Percentiles rank a stretch among this genome's conserved stretches.
Evolutionary conservation across 2,329 filamentous ascomycete genomes (phyloP).

Genomic region (Colletotrichum camelliae): DNA sequence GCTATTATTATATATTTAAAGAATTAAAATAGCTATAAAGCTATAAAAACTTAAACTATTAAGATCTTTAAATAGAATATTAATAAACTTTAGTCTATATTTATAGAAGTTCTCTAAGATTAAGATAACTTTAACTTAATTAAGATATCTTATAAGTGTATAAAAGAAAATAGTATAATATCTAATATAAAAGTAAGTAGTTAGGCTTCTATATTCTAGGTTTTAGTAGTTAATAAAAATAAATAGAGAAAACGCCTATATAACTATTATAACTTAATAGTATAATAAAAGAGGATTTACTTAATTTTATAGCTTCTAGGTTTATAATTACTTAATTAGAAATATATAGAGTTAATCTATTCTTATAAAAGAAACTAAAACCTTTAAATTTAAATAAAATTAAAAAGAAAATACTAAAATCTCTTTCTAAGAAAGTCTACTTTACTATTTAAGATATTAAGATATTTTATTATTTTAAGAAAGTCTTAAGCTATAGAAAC

Average conservation of each 20-base stretch:
- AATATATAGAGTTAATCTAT: too few relatives aligned
- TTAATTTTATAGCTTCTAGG: too few relatives aligned
- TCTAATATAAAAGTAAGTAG: background rate
- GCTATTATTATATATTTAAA: background rate
- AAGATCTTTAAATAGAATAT: background rate
- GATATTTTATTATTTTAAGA: background rate
- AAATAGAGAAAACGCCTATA: too few relatives aligned
- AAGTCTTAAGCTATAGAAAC: background rate
- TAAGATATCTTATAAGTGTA: background rate
- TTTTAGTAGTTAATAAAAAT: too few relatives aligned
- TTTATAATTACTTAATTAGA: too few relatives aligned
- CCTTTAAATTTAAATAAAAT: too few relatives aligned
- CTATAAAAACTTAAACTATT: background rate
- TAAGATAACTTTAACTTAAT: background rate
- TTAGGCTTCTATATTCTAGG: background rate
- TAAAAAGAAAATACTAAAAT: too few relatives aligned
- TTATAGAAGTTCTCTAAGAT: background rate
- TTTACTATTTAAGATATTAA: background rate
- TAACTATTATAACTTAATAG: too few relatives aligned
- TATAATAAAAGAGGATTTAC: too few relatives aligned
- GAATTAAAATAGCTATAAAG: background rate
- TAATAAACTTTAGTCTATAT: background rate
- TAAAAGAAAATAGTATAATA: background rate
- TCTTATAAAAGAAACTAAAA: too few relatives aligned
- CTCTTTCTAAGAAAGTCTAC: background rate